phyloP scores from a whole-genome alignment of 164 flowering plant species.

The Tinospora cordifolia region DNA sequence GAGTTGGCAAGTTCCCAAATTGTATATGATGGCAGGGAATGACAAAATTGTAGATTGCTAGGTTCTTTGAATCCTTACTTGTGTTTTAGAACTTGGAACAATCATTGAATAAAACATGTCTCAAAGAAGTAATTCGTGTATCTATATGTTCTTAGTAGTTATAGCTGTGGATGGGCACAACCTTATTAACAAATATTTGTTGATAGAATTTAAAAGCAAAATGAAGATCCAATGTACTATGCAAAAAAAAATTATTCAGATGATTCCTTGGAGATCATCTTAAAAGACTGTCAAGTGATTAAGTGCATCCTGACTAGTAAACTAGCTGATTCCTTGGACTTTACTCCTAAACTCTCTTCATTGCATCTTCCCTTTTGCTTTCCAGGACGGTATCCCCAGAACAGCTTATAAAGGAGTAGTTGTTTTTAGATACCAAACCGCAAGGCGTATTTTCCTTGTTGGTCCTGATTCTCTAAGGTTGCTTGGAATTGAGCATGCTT shows the following conservation, averaged over 20 bases:
- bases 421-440: constrained; percentile 60
- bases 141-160: too few species aligned
- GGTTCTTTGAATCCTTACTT: too few species aligned
- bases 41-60: too few species aligned
- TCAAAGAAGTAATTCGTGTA: too few species aligned
- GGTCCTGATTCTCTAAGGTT: constrained; percentile 70
- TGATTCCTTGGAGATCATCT: neutral
- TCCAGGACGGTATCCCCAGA: constrained; percentile 92
- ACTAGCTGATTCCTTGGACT: neutral
- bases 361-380: neutral
- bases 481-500: constrained; percentile 53
- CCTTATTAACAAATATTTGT: too few species aligned
- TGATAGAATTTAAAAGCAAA: neutral
- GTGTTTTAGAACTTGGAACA: too few species aligned
- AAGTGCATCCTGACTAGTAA: neutral
- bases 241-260: neutral
- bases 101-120: too few species aligned
- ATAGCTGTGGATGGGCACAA: too few species aligned
- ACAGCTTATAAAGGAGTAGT: constrained; percentile 91
- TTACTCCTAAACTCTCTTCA: neutral
- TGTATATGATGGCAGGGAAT: too few species aligned
- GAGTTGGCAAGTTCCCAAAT: too few species aligned
- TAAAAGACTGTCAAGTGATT: neutral
- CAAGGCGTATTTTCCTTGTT: constrained; percentile 71
- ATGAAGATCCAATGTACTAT: neutral